A percentile compares a stretch with the other conserved stretches of the same genome.
Evolutionary conservation across 805 yeast species (phyloP).

Genomic region (Cyberlindnera japonica): DNA sequence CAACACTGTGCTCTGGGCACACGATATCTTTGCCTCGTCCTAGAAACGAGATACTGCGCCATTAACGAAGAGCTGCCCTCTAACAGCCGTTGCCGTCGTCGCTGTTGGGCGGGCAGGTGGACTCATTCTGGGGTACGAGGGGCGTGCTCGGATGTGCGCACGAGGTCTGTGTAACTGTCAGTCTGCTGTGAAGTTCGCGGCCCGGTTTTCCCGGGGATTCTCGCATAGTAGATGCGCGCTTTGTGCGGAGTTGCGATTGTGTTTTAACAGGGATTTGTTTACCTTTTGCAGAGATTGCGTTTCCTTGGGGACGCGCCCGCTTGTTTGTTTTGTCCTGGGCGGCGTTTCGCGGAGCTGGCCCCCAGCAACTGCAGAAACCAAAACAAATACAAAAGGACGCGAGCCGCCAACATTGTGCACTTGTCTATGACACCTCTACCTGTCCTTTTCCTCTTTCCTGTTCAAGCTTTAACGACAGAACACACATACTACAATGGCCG

Average conservation of each 20-base stretch:
- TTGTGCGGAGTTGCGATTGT: neutral
- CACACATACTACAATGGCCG: slow-evolving; percentile 17
- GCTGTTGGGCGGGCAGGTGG: too few relatives aligned
- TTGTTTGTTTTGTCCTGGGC: slow-evolving; percentile 9
- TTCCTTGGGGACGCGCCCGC: slow-evolving; percentile 8
- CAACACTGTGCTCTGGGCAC: too few relatives aligned
- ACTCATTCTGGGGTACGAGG: too few relatives aligned
- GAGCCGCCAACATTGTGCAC: slow-evolving; percentile 9
- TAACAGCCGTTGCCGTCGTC: too few relatives aligned
- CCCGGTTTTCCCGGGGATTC: slow-evolving; percentile 1
- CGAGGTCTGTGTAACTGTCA: slow-evolving; percentile 4
- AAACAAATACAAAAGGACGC: slow-evolving; percentile 17
- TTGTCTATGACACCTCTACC: neutral
- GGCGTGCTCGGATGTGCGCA: slow-evolving; percentile 3
- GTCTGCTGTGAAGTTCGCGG: slow-evolving; percentile 3
- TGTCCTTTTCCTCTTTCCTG: neutral
- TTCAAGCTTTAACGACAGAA: neutral
- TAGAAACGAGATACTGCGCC: too few relatives aligned
- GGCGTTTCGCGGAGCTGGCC: neutral
- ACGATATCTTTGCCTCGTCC: too few relatives aligned
- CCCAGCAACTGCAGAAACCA: slow-evolving; percentile 10
- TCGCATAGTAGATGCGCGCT: neutral
- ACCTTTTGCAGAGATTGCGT: slow-evolving; percentile 1
- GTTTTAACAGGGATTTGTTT: slow-evolving; percentile 3
- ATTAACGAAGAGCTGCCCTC: too few relatives aligned